These are phyloP conservation scores for Kalanchoe fedtschenkoi DNA, from an alignment of 164 flowering plant species.

Conservation along the genomic window DNA sequence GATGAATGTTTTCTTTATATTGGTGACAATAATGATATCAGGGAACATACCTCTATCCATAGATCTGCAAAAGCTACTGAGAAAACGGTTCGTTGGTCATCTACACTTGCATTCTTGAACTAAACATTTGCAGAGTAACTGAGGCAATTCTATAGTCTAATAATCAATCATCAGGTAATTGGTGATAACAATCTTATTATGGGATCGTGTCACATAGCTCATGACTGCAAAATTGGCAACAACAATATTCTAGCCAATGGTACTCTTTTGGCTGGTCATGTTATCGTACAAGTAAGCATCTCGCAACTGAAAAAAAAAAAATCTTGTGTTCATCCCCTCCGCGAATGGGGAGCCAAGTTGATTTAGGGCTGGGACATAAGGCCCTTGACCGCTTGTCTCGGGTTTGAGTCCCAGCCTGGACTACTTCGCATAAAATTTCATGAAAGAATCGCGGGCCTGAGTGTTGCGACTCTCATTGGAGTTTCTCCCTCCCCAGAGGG, in stretches of 20 bases:
- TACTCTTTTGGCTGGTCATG: constrained; percentile 93
- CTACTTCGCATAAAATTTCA: too few species aligned
- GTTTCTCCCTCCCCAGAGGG: not conserved
- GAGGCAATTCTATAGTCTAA: not conserved
- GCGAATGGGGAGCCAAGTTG: too few species aligned
- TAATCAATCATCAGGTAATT: constrained; percentile 45
- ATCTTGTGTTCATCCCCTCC: too few species aligned
- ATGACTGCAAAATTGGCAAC: constrained; percentile 90
- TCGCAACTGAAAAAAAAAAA: too few species aligned
- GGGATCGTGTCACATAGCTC: constrained; percentile 98
- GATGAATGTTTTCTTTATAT: constrained; percentile 73
- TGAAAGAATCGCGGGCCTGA: too few species aligned
- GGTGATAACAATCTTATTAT: constrained; percentile 84
- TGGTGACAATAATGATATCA: constrained; percentile 88
- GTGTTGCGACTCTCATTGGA: not conserved
- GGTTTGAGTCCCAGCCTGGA: too few species aligned
- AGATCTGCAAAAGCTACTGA: constrained; percentile 77
- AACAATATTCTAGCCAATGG: constrained; percentile 79
- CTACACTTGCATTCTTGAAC: not conserved
- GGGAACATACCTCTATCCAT: constrained; percentile 81
- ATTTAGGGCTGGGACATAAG: too few species aligned
- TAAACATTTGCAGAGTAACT: not conserved
- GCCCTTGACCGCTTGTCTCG: too few species aligned
- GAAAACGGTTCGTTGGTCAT: constrained; percentile 44
- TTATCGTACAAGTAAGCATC: constrained; percentile 66